Evolutionary conservation across 2,329 filamentous ascomycete genomes (phyloP), one percentile per base, ranked within the genome.

Genomic region (Verticillium alfalfae): DNA sequence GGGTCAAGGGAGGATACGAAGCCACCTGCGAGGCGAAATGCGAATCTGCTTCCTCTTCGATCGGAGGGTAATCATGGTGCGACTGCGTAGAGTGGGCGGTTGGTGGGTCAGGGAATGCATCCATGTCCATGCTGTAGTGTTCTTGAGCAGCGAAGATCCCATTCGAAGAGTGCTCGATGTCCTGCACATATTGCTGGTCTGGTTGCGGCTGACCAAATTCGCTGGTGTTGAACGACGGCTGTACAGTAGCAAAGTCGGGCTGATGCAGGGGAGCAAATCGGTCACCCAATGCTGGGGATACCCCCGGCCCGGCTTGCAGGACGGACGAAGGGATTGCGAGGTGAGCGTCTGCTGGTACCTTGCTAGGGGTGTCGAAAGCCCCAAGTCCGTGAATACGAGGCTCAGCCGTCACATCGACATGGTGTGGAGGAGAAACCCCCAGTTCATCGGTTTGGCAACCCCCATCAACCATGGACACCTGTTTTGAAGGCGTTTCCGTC

Each of bases 401-500:
- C 54, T 66, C 63, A 31, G 60, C 64, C 13, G 57, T 55, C 5
- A 66, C 63, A 12, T 65, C 63, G 1, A 66, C 60, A 5, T 66
- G 63, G 34, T 55, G 63, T 8, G 64, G 60, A n/a, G 65, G 64
- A 31, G 65, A 58, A 2, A 66, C 56, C 10, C 69, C 68, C 13
- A 63, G 36, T 57, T 71, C 70, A 36, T 68, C 58, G 0, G 72
- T 74, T 62, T 76, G 74, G 36, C 67, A 68, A 9, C 66, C 70
- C 31, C 70, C 71, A 52, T 75, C 72, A 16, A 66, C 60, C 71
- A 70, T 73, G 13, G 68, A 64, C 7, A 63, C 68, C 2, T 67
- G 41, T 7, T 63, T 67, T 18, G 66, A 62, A 34, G 55, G 31
- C 26, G 39, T 22, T n/a, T 56, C 49, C 2, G 60, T 45, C 16